Conservation (phyloP, 495 filamentous ascomycete genomes). For the Aspergillus olivimuriae region DNA sequence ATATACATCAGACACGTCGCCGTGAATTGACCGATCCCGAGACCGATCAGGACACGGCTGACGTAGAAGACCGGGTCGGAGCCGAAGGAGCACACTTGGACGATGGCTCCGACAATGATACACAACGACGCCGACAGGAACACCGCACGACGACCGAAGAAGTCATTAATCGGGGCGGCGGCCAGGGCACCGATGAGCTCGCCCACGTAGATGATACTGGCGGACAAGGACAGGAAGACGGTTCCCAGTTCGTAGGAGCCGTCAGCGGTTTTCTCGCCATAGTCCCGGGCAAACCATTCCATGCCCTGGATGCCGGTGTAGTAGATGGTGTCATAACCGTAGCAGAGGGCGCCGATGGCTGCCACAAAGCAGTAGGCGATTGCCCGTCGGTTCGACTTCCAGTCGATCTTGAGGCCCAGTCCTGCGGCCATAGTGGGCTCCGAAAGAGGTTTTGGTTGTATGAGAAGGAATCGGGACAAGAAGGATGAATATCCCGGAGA, state of each 20-base stretch:
- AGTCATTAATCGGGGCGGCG: slow-evolving; percentile 18
- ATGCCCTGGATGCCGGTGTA: slow-evolving; percentile 25
- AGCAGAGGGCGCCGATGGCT: slow-evolving; percentile 22
- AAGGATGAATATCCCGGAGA: too few species aligned
- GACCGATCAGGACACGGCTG: slow-evolving; percentile 18
- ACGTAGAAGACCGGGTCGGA: slow-evolving; percentile 12
- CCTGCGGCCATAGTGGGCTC: too few species aligned
- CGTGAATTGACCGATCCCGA: slow-evolving; percentile 22
- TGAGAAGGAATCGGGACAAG: too few species aligned
- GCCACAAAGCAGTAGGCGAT: slow-evolving; percentile 19
- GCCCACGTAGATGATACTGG: slow-evolving; percentile 23
- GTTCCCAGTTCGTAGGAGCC: slow-evolving; percentile 13
- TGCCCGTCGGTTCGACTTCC: slow-evolving; percentile 18
- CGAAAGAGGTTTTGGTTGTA: too few species aligned
- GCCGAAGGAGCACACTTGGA: slow-evolving; percentile 19
- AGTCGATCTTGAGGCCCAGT: slow-evolving; percentile 19
- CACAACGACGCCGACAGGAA: slow-evolving; percentile 15
- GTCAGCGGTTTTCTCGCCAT: slow-evolving; percentile 10
- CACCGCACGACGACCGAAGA: slow-evolving; percentile 15
- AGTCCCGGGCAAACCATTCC: slow-evolving; percentile 18
- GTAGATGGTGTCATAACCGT: slow-evolving; percentile 25
- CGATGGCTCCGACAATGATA: slow-evolving; percentile 16
- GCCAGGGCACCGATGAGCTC: slow-evolving; percentile 18
- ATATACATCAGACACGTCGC: slow-evolving; percentile 24
- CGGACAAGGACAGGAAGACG: slow-evolving; percentile 16